phyloP scores from a whole-genome alignment of 2,329 filamentous ascomycete species.

The Venturia asperata region DNA sequence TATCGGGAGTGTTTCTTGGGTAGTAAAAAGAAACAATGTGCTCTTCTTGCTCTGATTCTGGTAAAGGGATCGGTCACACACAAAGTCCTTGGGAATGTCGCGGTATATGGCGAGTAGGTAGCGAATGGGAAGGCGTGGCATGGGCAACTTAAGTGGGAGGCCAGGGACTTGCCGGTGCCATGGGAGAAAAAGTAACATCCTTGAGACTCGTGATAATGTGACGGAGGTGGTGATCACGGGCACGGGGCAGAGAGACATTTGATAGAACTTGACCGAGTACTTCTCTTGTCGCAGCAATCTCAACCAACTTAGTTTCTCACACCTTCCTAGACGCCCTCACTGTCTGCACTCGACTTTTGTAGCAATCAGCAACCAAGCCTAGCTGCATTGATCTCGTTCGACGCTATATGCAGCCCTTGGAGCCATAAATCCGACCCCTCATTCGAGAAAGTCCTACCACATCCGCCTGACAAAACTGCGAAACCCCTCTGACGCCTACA shows the following conservation, averaged over 20 bases:
- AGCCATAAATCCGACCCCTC: conserved; percentile 3
- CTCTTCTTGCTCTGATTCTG: too few relatives aligned
- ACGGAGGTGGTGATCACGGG: not conserved
- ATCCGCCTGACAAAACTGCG: not conserved
- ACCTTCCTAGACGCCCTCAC: not conserved
- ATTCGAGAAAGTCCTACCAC: not conserved
- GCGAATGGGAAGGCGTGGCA: conserved; percentile 1
- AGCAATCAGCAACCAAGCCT: not conserved
- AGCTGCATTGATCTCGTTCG: not conserved
- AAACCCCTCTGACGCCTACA: not conserved
- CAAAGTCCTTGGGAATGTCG: too few relatives aligned
- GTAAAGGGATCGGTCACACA: too few relatives aligned
- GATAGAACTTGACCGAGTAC: too few relatives aligned
- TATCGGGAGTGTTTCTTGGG: too few relatives aligned
- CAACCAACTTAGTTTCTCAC: not conserved
- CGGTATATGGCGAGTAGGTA: not conserved
- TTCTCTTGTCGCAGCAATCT: too few relatives aligned
- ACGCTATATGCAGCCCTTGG: not conserved
- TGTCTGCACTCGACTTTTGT: not conserved
- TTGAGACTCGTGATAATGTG: not conserved
- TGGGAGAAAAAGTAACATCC: not conserved
- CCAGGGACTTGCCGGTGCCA: not conserved
- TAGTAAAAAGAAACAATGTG: too few relatives aligned
- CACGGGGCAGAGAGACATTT: not conserved
- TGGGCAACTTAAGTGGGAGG: not conserved